A percentile compares a stretch with the other conserved stretches of the same genome.
Conservation (phyloP, 257 asterid genomes). For the Coffea eugenioides region DNA sequence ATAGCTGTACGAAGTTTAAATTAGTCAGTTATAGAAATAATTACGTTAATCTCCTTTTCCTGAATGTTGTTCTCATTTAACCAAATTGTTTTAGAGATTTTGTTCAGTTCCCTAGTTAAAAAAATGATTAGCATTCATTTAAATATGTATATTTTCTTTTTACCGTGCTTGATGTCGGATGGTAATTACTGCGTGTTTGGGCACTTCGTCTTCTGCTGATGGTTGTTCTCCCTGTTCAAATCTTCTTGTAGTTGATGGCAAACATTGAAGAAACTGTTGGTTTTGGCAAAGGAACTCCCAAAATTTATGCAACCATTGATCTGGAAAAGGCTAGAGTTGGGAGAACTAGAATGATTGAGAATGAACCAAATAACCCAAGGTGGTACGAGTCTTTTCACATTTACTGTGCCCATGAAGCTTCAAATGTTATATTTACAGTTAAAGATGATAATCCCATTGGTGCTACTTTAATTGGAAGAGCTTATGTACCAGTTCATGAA, state of each 20-base stretch:
- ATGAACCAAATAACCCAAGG: constrained; percentile 70
- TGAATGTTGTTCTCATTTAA: neutral
- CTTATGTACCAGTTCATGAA: constrained; percentile 69
- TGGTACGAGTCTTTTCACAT: constrained; percentile 88
- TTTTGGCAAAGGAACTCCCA: constrained; percentile 73
- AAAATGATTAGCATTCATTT: neutral
- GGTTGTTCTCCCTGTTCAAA: constrained; percentile 16
- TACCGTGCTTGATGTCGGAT: neutral
- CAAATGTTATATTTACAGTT: constrained; percentile 73
- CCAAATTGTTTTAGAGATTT: neutral
- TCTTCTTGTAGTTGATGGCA: constrained; percentile 47
- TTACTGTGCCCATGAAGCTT: constrained; percentile 80
- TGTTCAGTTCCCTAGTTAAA: neutral
- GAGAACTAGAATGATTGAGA: constrained; percentile 60
- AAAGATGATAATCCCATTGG: constrained; percentile 90
- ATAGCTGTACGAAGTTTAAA: neutral
- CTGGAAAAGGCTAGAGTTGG: constrained; percentile 90
- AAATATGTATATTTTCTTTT: too few species aligned
- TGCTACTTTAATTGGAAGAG: constrained; percentile 90
- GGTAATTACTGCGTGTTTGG: neutral
- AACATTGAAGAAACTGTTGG: constrained; percentile 79
- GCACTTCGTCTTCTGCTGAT: neutral
- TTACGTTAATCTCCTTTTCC: too few species aligned
- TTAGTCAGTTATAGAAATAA: neutral
- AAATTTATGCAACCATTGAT: constrained; percentile 75